phyloP scores from a whole-genome alignment of 2,329 filamentous ascomycete genomes.

The Dactylellina cionopaga region DNA sequence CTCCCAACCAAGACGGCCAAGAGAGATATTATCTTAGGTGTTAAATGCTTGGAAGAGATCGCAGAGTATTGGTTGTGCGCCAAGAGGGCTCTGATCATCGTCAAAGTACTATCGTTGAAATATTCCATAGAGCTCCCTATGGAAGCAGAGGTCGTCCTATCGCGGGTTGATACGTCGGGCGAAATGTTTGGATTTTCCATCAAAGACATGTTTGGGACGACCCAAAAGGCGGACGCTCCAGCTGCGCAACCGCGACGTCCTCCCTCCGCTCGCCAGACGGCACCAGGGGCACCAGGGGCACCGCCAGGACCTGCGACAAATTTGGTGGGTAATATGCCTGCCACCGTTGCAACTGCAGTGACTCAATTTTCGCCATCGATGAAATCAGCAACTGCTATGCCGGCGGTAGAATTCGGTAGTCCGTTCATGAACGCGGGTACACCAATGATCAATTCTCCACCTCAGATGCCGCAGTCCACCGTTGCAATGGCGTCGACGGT shows the following conservation, averaged over 20 bases:
- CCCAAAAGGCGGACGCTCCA: slow-evolving; percentile 27
- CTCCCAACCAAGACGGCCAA: slow-evolving; percentile 90
- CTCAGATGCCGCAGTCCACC: slow-evolving; percentile 23
- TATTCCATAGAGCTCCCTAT: slow-evolving; percentile 89
- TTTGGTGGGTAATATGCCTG: background rate
- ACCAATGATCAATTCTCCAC: slow-evolving; percentile 22
- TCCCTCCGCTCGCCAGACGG: slow-evolving; percentile 11
- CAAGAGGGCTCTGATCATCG: slow-evolving; percentile 81
- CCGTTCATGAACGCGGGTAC: slow-evolving; percentile 7
- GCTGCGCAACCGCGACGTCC: slow-evolving; percentile 10
- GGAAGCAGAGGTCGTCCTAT: slow-evolving; percentile 80
- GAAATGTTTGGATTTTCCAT: slow-evolving; percentile 55
- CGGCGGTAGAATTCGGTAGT: slow-evolving; percentile 30
- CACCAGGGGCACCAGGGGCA: slow-evolving; percentile 13
- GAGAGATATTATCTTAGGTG: slow-evolving; percentile 87
- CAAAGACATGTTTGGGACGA: slow-evolving; percentile 44
- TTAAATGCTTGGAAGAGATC: slow-evolving; percentile 93
- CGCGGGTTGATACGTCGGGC: slow-evolving; percentile 71
- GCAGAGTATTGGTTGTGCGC: slow-evolving; percentile 94
- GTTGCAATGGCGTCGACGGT: slow-evolving; percentile 1
- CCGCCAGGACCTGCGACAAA: slow-evolving; percentile 11
- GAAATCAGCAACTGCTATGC: background rate
- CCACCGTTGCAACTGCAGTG: slow-evolving; percentile 3
- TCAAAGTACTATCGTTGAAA: slow-evolving; percentile 84
- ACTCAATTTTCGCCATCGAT: slow-evolving; percentile 10